These are phyloP conservation scores for Thraustotheca clavata DNA, from an alignment of 352 stramenopile genomes.

Conservation along the genomic window DNA sequence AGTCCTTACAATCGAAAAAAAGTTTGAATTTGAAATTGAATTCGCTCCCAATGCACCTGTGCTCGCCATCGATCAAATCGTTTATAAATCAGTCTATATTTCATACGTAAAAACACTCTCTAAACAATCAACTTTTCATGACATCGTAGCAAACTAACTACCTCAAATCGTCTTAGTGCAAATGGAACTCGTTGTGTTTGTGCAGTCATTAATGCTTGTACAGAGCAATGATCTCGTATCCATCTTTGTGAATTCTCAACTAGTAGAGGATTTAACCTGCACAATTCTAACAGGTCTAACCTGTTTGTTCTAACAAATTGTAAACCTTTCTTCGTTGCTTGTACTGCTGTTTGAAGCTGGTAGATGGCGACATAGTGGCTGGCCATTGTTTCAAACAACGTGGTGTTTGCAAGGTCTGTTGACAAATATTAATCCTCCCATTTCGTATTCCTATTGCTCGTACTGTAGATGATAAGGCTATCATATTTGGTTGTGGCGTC, in stretches of 20 bases:
- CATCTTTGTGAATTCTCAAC: constrained; percentile 28
- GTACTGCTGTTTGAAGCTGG: background rate
- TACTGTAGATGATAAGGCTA: no score
- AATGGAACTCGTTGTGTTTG: constrained; percentile 29
- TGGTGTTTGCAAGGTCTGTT: background rate
- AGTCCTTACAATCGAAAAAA: constrained; percentile 55
- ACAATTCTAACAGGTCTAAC: background rate
- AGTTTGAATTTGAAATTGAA: constrained; percentile 21
- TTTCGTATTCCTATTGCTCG: no score
- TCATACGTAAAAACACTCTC: background rate
- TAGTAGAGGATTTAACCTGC: background rate
- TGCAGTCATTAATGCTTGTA: constrained; percentile 29
- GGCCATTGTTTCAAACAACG: background rate
- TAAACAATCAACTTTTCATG: background rate
- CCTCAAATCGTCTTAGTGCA: constrained; percentile 33
- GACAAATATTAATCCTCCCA: no score
- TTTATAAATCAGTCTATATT: background rate
- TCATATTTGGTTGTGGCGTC: background rate
- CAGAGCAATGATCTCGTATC: constrained; percentile 40
- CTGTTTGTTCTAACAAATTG: background rate
- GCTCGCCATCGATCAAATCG: constrained; percentile 29
- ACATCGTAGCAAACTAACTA: constrained; percentile 21
- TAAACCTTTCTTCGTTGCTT: background rate
- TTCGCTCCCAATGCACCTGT: constrained; percentile 23
- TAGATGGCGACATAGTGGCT: background rate